Conservation (phyloP, 768 basidiomycete species). For the Tricholoma matsutake region DNA sequence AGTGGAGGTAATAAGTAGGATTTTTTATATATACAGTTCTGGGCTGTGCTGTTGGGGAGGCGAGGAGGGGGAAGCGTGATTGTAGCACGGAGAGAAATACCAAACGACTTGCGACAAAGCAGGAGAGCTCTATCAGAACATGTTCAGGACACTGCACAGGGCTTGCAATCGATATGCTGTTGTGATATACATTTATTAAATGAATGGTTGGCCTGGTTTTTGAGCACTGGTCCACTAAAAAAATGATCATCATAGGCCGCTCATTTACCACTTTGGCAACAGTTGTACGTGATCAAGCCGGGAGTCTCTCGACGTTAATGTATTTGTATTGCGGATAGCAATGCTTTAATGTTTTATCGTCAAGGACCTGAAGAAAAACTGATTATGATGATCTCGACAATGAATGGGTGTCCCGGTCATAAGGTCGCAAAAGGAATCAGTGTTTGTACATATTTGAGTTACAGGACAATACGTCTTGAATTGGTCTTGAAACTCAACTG, state of each 20-base stretch:
- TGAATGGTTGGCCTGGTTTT: background rate
- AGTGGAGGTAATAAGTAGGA: background rate
- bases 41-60: background rate
- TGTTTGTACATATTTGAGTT: background rate
- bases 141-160: background rate
- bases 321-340: too few relatives aligned
- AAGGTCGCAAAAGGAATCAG: too few relatives aligned
- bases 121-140: background rate
- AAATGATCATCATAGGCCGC: too few relatives aligned
- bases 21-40: background rate
- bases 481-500: too few relatives aligned
- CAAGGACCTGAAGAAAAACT: too few relatives aligned
- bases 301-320: too few relatives aligned
- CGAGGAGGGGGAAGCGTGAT: background rate
- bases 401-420: too few relatives aligned
- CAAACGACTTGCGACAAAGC: background rate
- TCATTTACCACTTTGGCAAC: too few relatives aligned
- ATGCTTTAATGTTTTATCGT: too few relatives aligned
- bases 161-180: background rate
- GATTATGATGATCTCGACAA: too few relatives aligned
- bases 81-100: background rate
- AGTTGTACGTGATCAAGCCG: too few relatives aligned
- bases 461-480: background rate
- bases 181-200: background rate
- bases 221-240: background rate